These are phyloP conservation scores for Heterobasidion irregulare DNA, from an alignment of 1,284 basidiomycete genomes.

Conservation along the genomic window DNA sequence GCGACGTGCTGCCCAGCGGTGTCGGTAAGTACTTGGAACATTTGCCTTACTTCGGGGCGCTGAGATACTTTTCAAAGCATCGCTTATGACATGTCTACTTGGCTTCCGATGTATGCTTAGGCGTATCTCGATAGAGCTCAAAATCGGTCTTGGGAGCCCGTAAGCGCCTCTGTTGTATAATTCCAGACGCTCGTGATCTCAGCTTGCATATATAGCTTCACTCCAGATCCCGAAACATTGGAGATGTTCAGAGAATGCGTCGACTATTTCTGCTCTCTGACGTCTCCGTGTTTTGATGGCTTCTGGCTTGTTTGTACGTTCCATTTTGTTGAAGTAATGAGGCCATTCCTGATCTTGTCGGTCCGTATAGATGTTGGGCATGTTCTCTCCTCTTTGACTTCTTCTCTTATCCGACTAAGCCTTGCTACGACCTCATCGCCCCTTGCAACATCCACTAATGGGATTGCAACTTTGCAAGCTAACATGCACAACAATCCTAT, in stretches of 20 bases:
- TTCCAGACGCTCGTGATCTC: background rate
- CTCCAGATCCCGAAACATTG: background rate
- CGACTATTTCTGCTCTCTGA: background rate
- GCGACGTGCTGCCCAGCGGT: no score
- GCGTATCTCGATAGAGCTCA: background rate
- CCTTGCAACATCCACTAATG: background rate
- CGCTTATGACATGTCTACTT: background rate
- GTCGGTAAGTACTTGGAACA: no score
- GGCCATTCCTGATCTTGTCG: background rate
- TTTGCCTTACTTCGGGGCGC: no score
- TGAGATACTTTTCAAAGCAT: background rate
- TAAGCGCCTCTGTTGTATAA: background rate
- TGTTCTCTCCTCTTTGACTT: background rate
- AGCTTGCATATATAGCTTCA: background rate
- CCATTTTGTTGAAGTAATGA: background rate
- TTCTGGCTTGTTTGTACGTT: background rate
- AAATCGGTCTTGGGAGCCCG: background rate
- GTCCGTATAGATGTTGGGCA: background rate
- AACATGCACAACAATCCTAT: background rate
- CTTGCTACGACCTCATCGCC: background rate
- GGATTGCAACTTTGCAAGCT: background rate
- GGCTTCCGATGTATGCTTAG: background rate
- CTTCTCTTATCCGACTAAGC: background rate
- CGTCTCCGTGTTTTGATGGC: background rate
- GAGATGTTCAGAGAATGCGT: background rate